These are phyloP conservation scores for Rauvolfia tetraphylla DNA, from an alignment of 257 asterid species.

Conservation along the genomic window DNA sequence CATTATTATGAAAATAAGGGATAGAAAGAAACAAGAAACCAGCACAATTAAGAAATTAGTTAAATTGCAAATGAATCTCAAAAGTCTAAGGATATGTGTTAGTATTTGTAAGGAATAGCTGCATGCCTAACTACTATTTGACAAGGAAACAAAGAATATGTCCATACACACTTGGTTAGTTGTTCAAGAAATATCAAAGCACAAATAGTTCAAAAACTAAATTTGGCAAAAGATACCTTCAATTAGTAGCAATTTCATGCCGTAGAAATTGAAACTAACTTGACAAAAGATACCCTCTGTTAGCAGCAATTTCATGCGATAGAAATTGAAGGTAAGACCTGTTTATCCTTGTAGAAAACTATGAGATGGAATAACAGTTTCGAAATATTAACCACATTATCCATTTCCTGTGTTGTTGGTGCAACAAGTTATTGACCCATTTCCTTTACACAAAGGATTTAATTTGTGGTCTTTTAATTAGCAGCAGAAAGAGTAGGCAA, in stretches of 20 bases:
- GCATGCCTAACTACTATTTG: neutral
- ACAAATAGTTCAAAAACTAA: neutral
- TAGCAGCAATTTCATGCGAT: neutral
- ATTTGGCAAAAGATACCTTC: no score
- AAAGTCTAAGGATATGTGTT: neutral
- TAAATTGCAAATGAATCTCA: neutral
- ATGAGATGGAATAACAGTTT: neutral
- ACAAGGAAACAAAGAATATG: neutral
- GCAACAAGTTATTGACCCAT: neutral
- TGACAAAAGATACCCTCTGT: no score
- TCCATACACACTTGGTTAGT: neutral
- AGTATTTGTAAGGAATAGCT: neutral
- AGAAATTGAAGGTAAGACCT: neutral
- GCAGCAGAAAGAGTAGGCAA: neutral
- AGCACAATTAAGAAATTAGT: neutral
- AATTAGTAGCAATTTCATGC: no score
- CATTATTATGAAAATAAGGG: neutral
- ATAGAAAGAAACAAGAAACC: neutral
- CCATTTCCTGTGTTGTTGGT: neutral
- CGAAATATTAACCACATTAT: neutral
- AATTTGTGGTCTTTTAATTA: neutral
- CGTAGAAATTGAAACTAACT: no score
- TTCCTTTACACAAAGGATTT: neutral
- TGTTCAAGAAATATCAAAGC: neutral
- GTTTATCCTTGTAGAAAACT: neutral